These are phyloP conservation scores for Hypholoma sublateritium DNA, from an alignment of 768 basidiomycete species.

Conservation along the genomic window DNA sequence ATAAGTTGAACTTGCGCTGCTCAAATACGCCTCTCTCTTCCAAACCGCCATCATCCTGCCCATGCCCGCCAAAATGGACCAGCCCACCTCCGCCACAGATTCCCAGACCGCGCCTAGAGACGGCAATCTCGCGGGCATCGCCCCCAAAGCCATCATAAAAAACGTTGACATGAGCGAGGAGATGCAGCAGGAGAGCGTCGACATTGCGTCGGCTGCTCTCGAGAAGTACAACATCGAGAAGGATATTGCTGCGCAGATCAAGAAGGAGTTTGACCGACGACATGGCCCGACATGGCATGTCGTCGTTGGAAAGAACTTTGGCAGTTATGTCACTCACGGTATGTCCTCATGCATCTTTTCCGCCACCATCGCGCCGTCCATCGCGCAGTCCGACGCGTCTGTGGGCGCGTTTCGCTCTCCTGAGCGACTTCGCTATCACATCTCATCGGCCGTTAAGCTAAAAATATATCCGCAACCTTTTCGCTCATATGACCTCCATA, in stretches of 20 bases:
- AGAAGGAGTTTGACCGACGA: conserved; percentile 95
- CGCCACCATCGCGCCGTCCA: conserved; percentile 4
- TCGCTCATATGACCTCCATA: conserved; percentile 29
- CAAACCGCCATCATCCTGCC: conserved; percentile 2
- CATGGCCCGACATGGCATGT: conserved; percentile 97
- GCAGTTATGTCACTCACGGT: conserved; percentile 98
- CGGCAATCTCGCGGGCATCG: conserved; percentile 32
- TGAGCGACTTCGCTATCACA: too few species aligned
- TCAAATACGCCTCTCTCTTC: conserved; percentile 18
- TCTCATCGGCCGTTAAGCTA: conserved; percentile 11
- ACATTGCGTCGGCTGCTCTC: conserved; percentile 81
- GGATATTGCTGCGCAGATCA: conserved; percentile 97
- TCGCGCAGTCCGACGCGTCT: conserved; percentile 25
- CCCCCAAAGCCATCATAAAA: conserved; percentile 89
- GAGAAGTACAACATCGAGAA: conserved; percentile 95
- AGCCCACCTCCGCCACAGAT: conserved; percentile 58
- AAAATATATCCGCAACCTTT: conserved; percentile 7
- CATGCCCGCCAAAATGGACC: conserved; percentile 63
- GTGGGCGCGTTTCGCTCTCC: background rate
- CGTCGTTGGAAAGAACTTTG: conserved; percentile 99
- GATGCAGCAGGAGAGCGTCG: conserved; percentile 93
- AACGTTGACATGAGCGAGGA: conserved; percentile 97
- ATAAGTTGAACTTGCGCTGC: background rate
- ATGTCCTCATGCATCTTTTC: conserved; percentile 24
- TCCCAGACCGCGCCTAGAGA: conserved; percentile 41